phyloP scores from a whole-genome alignment of 2,329 filamentous ascomycete species.

The Alternaria sp. region DNA sequence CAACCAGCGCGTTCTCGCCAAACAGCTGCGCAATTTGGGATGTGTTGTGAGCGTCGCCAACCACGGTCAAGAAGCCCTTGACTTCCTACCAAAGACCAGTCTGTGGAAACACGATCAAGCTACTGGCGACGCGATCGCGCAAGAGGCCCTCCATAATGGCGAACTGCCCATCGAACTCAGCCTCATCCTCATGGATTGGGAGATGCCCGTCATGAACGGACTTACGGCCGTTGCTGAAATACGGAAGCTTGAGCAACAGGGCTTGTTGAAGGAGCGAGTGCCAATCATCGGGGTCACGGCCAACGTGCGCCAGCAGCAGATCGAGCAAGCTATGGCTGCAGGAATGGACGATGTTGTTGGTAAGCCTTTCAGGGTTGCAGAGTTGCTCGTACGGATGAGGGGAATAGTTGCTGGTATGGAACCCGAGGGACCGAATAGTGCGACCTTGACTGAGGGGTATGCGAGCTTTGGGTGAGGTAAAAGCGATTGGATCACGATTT shows the following conservation, averaged over 20 bases:
- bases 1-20: conserved; percentile 51
- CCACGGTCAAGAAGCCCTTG: conserved; percentile 48
- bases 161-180: conserved; percentile 14
- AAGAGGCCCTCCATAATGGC: not conserved
- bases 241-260: conserved; percentile 29
- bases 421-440: not conserved
- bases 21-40: conserved; percentile 47
- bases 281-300: conserved; percentile 46
- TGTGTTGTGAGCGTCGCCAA: conserved; percentile 48
- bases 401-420: conserved; percentile 12
- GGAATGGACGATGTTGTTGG: conserved; percentile 66
- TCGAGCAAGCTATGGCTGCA: conserved; percentile 32
- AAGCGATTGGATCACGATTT: not conserved
- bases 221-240: conserved; percentile 36
- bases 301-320: conserved; percentile 43
- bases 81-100: conserved; percentile 38
- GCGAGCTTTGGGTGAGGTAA: not conserved
- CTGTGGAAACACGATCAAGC: conserved; percentile 26
- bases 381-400: conserved; percentile 32
- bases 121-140: conserved; percentile 58
- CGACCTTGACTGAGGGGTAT: not conserved
- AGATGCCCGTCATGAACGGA: conserved; percentile 46
- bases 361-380: conserved; percentile 68
- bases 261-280: conserved; percentile 25
- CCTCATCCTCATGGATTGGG: conserved; percentile 44